Evolutionary conservation across 192 early-diverging fungal genomes (phyloP).

Genomic region (Phlyctochytrium arcticum): DNA sequence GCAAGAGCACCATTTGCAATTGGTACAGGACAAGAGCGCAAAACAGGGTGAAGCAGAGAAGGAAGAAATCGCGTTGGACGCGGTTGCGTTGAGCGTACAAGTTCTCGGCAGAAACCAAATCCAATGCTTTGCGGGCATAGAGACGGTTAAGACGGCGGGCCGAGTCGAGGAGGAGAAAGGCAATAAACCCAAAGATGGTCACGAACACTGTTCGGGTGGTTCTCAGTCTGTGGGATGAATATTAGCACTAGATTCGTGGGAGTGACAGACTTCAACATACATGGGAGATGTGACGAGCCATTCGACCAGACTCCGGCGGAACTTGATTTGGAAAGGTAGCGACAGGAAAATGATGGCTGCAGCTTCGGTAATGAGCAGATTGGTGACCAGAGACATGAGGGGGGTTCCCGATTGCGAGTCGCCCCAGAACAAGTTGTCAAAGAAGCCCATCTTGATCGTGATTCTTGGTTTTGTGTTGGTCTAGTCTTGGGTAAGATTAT

Average conservation of each 20-base stretch:
- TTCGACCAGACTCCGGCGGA: constrained; percentile 12
- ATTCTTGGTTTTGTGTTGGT: no score
- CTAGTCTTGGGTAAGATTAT: no score
- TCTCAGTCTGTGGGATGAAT: constrained; percentile 1
- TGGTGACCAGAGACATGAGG: constrained; percentile 9
- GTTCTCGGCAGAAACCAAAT: constrained; percentile 14
- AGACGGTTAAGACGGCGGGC: constrained; percentile 8
- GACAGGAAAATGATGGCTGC: constrained; percentile 17
- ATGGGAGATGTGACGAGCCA: constrained; percentile 14
- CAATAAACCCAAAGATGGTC: constrained; percentile 7
- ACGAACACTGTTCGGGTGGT: constrained; percentile 7
- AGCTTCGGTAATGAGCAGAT: constrained; percentile 11
- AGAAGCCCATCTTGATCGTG: neutral
- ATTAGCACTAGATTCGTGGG: neutral
- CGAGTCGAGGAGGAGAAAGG: constrained; percentile 9
- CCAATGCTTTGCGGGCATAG: neutral
- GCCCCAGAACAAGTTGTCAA: neutral
- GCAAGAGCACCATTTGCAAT: constrained; percentile 13
- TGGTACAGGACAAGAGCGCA: constrained; percentile 20
- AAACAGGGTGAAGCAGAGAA: constrained; percentile 21
- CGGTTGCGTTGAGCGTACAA: constrained; percentile 5
- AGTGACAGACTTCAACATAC: neutral
- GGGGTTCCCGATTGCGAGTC: neutral
- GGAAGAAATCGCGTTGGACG: constrained; percentile 19
- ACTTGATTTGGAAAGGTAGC: constrained; percentile 28